phyloP scores from a whole-genome alignment of 805 yeast genomes.

The Candida caryicola region DNA sequence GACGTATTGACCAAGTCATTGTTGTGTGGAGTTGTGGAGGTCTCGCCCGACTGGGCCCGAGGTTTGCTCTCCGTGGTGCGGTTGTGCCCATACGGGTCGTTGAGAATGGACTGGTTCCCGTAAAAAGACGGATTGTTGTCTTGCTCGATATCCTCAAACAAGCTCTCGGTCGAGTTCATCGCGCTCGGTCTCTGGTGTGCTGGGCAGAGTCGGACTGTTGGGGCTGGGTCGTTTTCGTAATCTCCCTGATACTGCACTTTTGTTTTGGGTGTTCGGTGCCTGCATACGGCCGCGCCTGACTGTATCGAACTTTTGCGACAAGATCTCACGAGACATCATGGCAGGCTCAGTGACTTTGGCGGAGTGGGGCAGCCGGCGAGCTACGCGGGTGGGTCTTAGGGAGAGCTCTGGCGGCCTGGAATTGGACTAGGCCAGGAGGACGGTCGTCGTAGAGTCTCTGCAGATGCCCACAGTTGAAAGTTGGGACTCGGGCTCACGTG shows the following conservation, averaged over 20 bases:
- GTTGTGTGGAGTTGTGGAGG: constrained; percentile 2
- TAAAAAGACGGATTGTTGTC: constrained; percentile 46
- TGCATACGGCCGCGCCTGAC: neutral
- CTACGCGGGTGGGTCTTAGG: too few relatives aligned
- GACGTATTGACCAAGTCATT: constrained; percentile 29
- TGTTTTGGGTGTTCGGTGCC: neutral
- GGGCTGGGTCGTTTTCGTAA: too few relatives aligned
- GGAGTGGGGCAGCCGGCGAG: too few relatives aligned
- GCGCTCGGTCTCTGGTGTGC: too few relatives aligned
- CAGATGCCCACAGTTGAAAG: too few relatives aligned
- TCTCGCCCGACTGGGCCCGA: neutral
- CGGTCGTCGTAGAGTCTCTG: too few relatives aligned
- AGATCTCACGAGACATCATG: too few relatives aligned
- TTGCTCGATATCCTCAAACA: constrained; percentile 41
- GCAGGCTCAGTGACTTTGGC: too few relatives aligned
- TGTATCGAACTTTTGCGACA: neutral
- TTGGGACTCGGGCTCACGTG: too few relatives aligned
- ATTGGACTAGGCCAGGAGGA: too few relatives aligned
- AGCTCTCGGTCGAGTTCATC: constrained; percentile 12
- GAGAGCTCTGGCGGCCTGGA: too few relatives aligned
- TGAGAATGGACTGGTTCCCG: constrained; percentile 28
- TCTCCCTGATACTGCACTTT: neutral
- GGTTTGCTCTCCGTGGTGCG: constrained; percentile 5
- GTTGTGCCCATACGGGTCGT: constrained; percentile 24
- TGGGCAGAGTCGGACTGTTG: too few relatives aligned